Conservation (phyloP, 2,329 filamentous ascomycete genomes). For the Phaeoacremonium minimum region DNA sequence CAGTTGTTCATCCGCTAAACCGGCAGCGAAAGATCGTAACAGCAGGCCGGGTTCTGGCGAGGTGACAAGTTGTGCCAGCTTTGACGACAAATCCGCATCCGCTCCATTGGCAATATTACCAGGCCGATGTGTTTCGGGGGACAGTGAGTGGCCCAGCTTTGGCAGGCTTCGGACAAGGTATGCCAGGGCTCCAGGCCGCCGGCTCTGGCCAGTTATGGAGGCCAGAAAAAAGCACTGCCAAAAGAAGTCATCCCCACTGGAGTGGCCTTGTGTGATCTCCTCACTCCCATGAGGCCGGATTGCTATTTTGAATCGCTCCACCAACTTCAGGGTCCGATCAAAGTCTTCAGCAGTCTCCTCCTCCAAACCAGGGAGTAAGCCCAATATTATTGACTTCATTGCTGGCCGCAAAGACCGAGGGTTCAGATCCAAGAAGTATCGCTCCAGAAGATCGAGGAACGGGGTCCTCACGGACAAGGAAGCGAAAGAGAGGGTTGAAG, state of each 20-base stretch:
- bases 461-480: conserved; percentile 85
- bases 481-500: conserved; percentile 87
- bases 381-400: conserved; percentile 83
- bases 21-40: conserved; percentile 86
- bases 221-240: conserved; percentile 98
- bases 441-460: conserved; percentile 80
- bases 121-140: conserved; percentile 23
- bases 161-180: conserved; percentile 80
- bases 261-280: conserved; percentile 46
- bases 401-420: conserved; percentile 73
- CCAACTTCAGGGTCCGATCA: conserved; percentile 73
- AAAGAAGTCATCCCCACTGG: conserved; percentile 77
- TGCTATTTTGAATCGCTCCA: conserved; percentile 72
- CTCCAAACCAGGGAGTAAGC: conserved; percentile 86
- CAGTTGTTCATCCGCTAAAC: conserved; percentile 80
- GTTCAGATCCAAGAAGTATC: conserved; percentile 70
- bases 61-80: conserved; percentile 64
- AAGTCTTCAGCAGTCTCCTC: conserved; percentile 98
- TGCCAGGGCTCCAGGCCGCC: conserved; percentile 81
- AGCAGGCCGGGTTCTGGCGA: conserved; percentile 88
- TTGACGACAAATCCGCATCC: conserved; percentile 43
- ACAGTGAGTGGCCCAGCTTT: conserved; percentile 48
- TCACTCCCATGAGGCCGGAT: conserved; percentile 53
- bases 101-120: conserved; percentile 24
- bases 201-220: conserved; percentile 81